Evolutionary conservation across 106 monocot species (phyloP).

Genomic region (Apostasia shenzhenica): DNA sequence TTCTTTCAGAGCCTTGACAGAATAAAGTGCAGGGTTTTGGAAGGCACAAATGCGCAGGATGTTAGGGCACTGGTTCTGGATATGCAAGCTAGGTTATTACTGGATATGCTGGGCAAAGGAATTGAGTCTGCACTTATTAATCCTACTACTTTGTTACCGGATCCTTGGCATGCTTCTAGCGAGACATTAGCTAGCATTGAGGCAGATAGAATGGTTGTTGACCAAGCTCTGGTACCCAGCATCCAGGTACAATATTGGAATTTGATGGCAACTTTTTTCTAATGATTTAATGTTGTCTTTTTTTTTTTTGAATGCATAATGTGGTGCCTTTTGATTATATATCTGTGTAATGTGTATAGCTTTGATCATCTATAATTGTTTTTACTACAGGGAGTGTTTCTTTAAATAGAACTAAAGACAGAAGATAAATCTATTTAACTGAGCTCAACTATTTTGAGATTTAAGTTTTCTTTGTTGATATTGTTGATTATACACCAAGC

Average conservation of each 20-base stretch:
- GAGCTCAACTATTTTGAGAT: no score
- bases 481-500: no score
- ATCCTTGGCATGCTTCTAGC: conserved; percentile 91
- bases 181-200: conserved; percentile 84
- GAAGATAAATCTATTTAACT: no score
- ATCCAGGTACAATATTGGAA: conserved; percentile 55
- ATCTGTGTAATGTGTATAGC: no score
- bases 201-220: conserved; percentile 91
- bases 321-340: no score
- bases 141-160: conserved; percentile 73
- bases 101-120: conserved; percentile 98
- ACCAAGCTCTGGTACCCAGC: conserved; percentile 64
- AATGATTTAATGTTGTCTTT: background rate
- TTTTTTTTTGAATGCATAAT: no score
- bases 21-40: conserved; percentile 94
- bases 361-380: no score
- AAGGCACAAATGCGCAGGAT: conserved; percentile 99
- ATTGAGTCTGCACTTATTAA: conserved; percentile 92
- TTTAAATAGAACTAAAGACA: no score
- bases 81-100: conserved; percentile 94
- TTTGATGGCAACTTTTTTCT: background rate
- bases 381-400: no score
- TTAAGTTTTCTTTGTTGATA: no score
- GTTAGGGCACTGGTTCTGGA: conserved; percentile 96
- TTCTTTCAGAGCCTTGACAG: conserved; percentile 82